phyloP scores from a whole-genome alignment of 768 basidiomycete genomes.

The Naematelia aurantialba region DNA sequence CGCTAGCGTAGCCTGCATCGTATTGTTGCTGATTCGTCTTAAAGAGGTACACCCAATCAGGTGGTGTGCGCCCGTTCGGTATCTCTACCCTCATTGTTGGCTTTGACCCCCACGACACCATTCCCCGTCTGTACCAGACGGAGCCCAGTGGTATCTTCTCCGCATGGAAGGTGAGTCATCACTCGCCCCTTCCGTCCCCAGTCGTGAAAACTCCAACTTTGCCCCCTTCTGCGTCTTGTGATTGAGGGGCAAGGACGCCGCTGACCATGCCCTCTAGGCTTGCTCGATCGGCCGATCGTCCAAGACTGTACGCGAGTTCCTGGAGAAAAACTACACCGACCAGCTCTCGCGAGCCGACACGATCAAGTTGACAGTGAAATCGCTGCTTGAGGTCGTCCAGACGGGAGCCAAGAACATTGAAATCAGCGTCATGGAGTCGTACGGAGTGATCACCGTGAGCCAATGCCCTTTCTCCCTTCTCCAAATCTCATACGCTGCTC shows the following conservation, averaged over 20 bases:
- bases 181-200: not conserved
- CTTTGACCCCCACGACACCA: slow-evolving; percentile 86
- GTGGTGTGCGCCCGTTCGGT: slow-evolving; percentile 96
- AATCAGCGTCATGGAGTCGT: slow-evolving; percentile 94
- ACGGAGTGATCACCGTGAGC: slow-evolving; percentile 82
- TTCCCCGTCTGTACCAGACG: slow-evolving; percentile 88
- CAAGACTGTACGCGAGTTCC: slow-evolving; percentile 95
- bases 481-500: not conserved
- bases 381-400: slow-evolving; percentile 93
- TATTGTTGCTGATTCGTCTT: not conserved
- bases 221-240: not conserved
- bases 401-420: slow-evolving; percentile 99
- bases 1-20: not conserved
- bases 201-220: not conserved
- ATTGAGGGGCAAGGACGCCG: too few species aligned
- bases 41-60: slow-evolving; percentile 98
- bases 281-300: slow-evolving; percentile 97
- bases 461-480: not conserved
- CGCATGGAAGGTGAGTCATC: slow-evolving; percentile 81
- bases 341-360: slow-evolving; percentile 81
- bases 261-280: slow-evolving; percentile 57
- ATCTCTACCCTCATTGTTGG: slow-evolving; percentile 95
- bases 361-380: slow-evolving; percentile 92
- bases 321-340: slow-evolving; percentile 96
- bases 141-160: slow-evolving; percentile 98